These are phyloP conservation scores for Ophiostoma piceae DNA, from an alignment of 2,329 filamentous ascomycete genomes.

Conservation along the genomic window DNA sequence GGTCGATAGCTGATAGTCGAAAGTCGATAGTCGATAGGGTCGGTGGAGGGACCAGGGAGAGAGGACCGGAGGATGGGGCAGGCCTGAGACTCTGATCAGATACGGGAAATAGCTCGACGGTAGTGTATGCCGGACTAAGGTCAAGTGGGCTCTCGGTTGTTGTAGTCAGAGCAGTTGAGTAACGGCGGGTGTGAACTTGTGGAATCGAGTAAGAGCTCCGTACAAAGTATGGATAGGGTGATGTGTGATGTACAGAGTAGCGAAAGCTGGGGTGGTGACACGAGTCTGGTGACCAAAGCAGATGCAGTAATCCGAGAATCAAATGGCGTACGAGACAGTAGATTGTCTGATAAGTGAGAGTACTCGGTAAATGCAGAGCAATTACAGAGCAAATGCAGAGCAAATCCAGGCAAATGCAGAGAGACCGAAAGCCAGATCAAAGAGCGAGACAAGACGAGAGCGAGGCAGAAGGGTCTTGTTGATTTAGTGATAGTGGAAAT, in stretches of 20 bases:
- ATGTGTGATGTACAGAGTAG: not conserved
- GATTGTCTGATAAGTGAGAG: not conserved
- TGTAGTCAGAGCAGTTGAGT: not conserved
- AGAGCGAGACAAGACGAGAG: not conserved
- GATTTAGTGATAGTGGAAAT: not conserved
- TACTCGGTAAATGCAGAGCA: no score
- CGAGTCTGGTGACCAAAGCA: not conserved
- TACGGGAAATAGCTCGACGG: conserved; percentile 7
- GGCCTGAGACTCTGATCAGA: conserved; percentile 1
- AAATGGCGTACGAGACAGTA: not conserved
- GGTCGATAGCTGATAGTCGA: not conserved
- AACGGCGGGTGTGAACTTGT: not conserved
- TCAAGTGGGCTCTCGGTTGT: conserved; percentile 7
- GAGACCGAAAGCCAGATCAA: not conserved
- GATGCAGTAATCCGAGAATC: not conserved
- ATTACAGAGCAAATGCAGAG: no score
- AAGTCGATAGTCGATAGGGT: conserved; percentile 9
- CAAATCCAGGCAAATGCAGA: not conserved
- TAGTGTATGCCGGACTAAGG: conserved; percentile 2
- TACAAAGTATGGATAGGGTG: not conserved
- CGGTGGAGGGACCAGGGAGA: conserved; percentile 9
- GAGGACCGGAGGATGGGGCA: conserved; percentile 5
- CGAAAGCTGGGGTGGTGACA: not conserved
- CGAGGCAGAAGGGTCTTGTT: conserved; percentile 4
- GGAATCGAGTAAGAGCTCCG: not conserved